A percentile compares a stretch with the other conserved stretches of the same genome.
phyloP scores from a whole-genome alignment of 2,329 filamentous ascomycete species.

The Myriosclerotinia curreyana region DNA sequence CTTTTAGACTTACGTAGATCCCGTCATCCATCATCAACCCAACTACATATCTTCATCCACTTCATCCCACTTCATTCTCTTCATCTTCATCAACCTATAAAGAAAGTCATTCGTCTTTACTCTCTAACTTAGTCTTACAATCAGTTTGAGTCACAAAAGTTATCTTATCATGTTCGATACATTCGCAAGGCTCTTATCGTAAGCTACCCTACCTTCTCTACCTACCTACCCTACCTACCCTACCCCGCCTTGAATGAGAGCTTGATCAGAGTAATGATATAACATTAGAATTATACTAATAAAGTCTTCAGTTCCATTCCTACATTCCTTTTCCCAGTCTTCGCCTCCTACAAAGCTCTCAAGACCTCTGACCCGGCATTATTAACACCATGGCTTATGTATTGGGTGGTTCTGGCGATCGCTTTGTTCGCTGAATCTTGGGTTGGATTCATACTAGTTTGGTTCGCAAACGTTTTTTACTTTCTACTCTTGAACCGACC shows the following conservation, averaged over 20 bases:
- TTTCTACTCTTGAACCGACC: too few species aligned
- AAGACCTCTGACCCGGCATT: slow-evolving; percentile 86
- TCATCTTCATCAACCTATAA: too few species aligned
- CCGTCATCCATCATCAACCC: too few species aligned
- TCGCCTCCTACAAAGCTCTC: slow-evolving; percentile 96
- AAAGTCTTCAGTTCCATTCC: slow-evolving; percentile 64
- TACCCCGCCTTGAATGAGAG: slow-evolving; percentile 36
- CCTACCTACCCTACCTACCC: slow-evolving; percentile 13
- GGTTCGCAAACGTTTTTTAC: slow-evolving; percentile 47
- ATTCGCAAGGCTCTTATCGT: slow-evolving; percentile 75
- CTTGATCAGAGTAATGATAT: not conserved
- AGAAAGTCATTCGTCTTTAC: too few species aligned
- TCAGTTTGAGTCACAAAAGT: not conserved
- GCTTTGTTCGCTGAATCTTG: slow-evolving; percentile 81
- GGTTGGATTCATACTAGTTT: slow-evolving; percentile 80
- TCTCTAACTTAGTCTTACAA: too few species aligned
- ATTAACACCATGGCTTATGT: slow-evolving; percentile 97
- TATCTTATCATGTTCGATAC: slow-evolving; percentile 67
- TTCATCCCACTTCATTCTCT: too few species aligned
- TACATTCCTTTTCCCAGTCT: slow-evolving; percentile 91
- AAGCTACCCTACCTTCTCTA: slow-evolving; percentile 42
- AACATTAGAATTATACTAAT: slow-evolving; percentile 25
- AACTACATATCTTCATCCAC: too few species aligned
- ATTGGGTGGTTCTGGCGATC: slow-evolving; percentile 91
- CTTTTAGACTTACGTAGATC: too few species aligned